These are phyloP conservation scores for Picea glauca DNA, from an alignment of 75 land plant genomes.

Conservation along the genomic window DNA sequence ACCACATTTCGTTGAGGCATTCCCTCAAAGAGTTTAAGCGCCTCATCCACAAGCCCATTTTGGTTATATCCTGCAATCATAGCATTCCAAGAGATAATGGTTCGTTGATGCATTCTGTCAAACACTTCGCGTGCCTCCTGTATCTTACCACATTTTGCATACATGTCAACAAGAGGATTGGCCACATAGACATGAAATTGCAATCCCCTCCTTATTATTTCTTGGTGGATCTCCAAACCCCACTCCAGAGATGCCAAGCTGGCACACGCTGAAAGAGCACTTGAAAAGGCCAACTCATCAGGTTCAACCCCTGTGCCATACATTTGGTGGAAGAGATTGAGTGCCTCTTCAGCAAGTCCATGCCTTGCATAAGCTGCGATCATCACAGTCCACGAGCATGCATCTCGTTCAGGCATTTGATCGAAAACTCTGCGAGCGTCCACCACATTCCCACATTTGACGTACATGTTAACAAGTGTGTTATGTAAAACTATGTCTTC, in stretches of 20 bases:
- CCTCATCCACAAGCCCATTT: conserved; percentile 29
- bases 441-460: conserved; percentile 14
- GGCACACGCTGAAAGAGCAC: conserved; percentile 55
- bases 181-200: conserved; percentile 20
- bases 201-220: conserved; percentile 25
- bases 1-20: conserved; percentile 57
- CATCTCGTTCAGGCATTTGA: conserved; percentile 10
- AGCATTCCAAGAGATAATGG: conserved; percentile 65
- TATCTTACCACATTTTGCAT: conserved; percentile 49
- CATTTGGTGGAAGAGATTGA: conserved; percentile 42
- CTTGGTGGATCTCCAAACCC: conserved; percentile 47
- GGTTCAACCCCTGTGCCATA: conserved; percentile 25
- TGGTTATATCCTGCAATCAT: conserved; percentile 48
- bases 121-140: conserved; percentile 29
- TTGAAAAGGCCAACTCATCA: conserved; percentile 37
- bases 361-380: conserved; percentile 45
- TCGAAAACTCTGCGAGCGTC: conserved; percentile 22
- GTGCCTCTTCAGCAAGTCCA: conserved; percentile 29
- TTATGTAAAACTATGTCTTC: background rate
- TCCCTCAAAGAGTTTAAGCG: conserved; percentile 30
- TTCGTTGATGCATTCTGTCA: conserved; percentile 28
- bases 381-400: conserved; percentile 50
- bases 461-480: conserved; percentile 23
- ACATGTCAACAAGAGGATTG: conserved; percentile 63
- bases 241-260: conserved; percentile 16